These are phyloP conservation scores for Geosiphon pyriformis DNA, from an alignment of 192 early-diverging fungal species.

Conservation along the genomic window DNA sequence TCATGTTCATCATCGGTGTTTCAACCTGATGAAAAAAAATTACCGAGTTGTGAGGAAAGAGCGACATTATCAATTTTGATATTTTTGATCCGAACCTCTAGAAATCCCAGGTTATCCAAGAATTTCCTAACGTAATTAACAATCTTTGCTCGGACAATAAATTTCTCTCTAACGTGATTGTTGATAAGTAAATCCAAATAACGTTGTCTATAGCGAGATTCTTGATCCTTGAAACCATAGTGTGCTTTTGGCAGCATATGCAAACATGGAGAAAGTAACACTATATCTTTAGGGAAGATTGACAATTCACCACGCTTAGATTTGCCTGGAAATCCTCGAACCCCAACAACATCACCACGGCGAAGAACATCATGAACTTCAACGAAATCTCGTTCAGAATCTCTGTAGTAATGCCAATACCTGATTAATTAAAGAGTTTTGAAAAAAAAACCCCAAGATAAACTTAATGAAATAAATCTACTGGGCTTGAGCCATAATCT, in stretches of 20 bases:
- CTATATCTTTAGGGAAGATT: constrained; percentile 85
- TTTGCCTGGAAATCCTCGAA: constrained; percentile 83
- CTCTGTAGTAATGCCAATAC: constrained; percentile 14
- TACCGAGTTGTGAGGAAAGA: too few relatives aligned
- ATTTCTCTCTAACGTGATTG: constrained; percentile 89
- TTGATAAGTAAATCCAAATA: constrained; percentile 99
- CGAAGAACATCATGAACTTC: constrained; percentile 77
- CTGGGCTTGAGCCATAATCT: constrained; percentile 84
- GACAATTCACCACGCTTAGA: constrained; percentile 93
- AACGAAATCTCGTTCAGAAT: constrained; percentile 63
- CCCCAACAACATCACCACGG: constrained; percentile 96
- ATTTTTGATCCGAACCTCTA: too few relatives aligned
- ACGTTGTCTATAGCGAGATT: constrained; percentile 93
- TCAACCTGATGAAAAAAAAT: too few relatives aligned
- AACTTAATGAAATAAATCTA: constrained; percentile 41
- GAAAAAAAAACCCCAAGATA: neutral
- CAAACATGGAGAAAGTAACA: constrained; percentile 87
- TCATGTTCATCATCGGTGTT: constrained; percentile 99
- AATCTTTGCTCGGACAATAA: constrained; percentile 86
- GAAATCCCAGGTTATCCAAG: constrained; percentile 90
- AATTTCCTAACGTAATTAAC: constrained; percentile 94
- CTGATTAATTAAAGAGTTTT: neutral
- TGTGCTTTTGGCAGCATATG: constrained; percentile 93
- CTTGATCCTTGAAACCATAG: constrained; percentile 97
- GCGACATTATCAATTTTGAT: too few relatives aligned